Evolutionary conservation across 768 basidiomycete species (phyloP), one percentile per base, ranked within the genome.

Genomic region (Lentinula boryana): DNA sequence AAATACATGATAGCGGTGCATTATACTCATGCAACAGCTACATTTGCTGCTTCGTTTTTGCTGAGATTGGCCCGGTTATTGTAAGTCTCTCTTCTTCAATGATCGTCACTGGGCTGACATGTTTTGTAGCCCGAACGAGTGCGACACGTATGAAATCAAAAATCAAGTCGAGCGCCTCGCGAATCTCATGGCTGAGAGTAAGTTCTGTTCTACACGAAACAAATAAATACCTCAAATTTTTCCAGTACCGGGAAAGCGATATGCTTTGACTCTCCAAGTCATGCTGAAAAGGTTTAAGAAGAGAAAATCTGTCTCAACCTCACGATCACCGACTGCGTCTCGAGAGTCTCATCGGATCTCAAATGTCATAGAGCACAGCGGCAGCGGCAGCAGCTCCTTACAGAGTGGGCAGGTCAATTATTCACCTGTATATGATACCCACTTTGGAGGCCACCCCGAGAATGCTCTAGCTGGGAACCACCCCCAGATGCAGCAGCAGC

Each of bases 21-120:
- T 69, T 89, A 91, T 67, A 90, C 90, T 13, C 95, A 98, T 69
- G 91, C 92, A 44, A 92, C 93, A 32, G 95, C 95, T 5, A 96
- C 95, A 0, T 98, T 98, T 74, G 84, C 91, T 21, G 95, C 94
- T 12, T 92, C 93, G 3, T 90, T 98, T 72, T 78, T 96, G 62
- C 79, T 98, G 53, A 87, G 95, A 35, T 78, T 97, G 52, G 85
- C 88, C 40, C 85, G 95, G 27, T 79, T 98, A 43, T 95, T 97
- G 91, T 93, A 69, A 74, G 91, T 74, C 1, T 10, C 36, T 44
- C 23, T 51, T 16, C 18, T 58, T 9, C 5, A 18, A 36, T 57
- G 36, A 36, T 0, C 51, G 49, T 21, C 56, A 43, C 36, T 23
- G 8, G 56, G 50, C 60, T 49, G 56, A 56, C 21, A 46, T 40